Evolutionary conservation across 169 alveolate species (phyloP).

Genomic region (Cryptosporidium viatorum): DNA sequence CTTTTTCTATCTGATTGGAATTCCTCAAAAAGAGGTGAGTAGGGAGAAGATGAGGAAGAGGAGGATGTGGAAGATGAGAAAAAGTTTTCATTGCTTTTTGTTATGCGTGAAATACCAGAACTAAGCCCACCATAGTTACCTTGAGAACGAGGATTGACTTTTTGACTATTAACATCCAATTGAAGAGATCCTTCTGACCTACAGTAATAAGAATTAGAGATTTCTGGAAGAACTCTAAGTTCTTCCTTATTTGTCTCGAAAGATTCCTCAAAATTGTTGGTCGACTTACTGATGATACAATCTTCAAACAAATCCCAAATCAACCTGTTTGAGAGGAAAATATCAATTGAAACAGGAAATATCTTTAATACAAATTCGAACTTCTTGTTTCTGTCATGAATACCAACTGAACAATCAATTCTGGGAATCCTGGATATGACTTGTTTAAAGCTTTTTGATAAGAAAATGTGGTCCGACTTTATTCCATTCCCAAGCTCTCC

Average conservation of each 20-base stretch:
- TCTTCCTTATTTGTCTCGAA: neutral
- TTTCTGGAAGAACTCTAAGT: neutral
- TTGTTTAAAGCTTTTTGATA: neutral
- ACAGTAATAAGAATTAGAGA: neutral
- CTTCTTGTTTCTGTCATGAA: neutral
- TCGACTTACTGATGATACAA: neutral
- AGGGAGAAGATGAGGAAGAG: neutral
- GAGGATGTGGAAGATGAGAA: neutral
- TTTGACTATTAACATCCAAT: neutral
- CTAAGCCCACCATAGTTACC: neutral
- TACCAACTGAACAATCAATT: conserved; percentile 10
- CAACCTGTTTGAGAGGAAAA: conserved; percentile 14
- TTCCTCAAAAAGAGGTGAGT: neutral
- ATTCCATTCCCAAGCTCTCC: neutral
- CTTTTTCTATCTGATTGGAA: neutral
- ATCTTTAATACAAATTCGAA: conserved; percentile 37
- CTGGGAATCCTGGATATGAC: neutral
- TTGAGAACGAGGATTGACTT: neutral
- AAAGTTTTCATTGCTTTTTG: neutral
- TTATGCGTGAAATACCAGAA: neutral
- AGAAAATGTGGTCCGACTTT: neutral
- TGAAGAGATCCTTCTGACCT: neutral
- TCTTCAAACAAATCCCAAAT: neutral
- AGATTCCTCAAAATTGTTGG: neutral
- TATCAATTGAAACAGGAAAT: conserved; percentile 1